phyloP scores from a whole-genome alignment of 2,329 filamentous ascomycete species.

The Phyllosticta citrichinensis region DNA sequence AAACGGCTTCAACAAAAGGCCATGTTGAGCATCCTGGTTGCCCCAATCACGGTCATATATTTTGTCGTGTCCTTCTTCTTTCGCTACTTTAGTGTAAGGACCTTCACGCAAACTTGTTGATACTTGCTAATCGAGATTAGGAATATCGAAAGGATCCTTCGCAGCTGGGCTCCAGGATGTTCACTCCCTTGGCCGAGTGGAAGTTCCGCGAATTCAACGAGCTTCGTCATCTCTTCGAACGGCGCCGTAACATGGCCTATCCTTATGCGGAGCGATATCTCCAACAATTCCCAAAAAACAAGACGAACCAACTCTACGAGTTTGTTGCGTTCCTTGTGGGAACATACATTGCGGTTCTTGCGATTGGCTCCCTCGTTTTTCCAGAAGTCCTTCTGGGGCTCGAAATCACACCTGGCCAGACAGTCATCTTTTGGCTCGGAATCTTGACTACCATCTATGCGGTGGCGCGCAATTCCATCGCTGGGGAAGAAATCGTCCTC shows the following conservation, averaged over 20 bases:
- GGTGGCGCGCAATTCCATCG: slow-evolving; percentile 69
- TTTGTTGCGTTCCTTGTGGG: slow-evolving; percentile 84
- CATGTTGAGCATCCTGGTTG: slow-evolving; percentile 74
- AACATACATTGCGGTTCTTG: slow-evolving; percentile 75
- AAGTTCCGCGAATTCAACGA: slow-evolving; percentile 99
- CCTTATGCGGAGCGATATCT: slow-evolving; percentile 87
- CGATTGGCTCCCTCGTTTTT: slow-evolving; percentile 75
- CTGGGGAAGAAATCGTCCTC: slow-evolving; percentile 76
- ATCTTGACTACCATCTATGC: slow-evolving; percentile 77
- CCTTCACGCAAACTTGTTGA: neutral
- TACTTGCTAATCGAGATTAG: slow-evolving; percentile 30
- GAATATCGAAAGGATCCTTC: slow-evolving; percentile 94
- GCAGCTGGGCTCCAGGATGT: slow-evolving; percentile 76
- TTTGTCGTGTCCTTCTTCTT: slow-evolving; percentile 86
- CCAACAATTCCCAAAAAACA: slow-evolving; percentile 92
- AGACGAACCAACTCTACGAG: slow-evolving; percentile 73
- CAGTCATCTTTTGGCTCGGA: slow-evolving; percentile 82
- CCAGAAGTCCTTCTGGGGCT: slow-evolving; percentile 86
- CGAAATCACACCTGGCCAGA: slow-evolving; percentile 80
- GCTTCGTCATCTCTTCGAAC: slow-evolving; percentile 80
- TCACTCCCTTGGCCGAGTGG: slow-evolving; percentile 91
- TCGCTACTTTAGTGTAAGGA: slow-evolving; percentile 76
- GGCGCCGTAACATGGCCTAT: slow-evolving; percentile 86
- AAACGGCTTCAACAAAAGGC: slow-evolving; percentile 74
- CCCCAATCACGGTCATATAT: slow-evolving; percentile 79